Conservation (phyloP, 2,329 filamentous ascomycete species). For the Claviceps humidiphila region DNA sequence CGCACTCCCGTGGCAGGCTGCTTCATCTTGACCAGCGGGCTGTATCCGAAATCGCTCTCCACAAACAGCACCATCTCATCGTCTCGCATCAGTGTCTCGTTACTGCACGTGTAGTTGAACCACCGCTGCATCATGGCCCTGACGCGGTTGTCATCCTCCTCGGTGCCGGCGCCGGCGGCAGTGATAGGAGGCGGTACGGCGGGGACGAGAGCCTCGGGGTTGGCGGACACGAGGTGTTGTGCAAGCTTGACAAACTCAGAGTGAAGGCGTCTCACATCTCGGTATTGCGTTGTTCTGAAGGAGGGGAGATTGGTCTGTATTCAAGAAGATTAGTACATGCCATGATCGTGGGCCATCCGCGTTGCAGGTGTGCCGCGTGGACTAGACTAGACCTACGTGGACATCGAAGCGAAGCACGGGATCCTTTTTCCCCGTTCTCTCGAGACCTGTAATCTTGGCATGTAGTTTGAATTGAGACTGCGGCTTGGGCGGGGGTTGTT, state of each 20-base stretch:
- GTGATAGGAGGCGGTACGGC: constrained; percentile 91
- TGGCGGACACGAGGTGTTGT: constrained; percentile 92
- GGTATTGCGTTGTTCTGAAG: constrained; percentile 95
- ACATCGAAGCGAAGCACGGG: constrained; percentile 92
- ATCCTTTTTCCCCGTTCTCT: constrained; percentile 90
- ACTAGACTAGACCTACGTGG: constrained; percentile 47
- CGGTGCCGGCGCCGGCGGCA: constrained; percentile 85
- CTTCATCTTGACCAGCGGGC: constrained; percentile 86
- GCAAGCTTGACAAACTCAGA: constrained; percentile 95
- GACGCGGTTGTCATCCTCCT: constrained; percentile 83
- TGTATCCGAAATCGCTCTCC: constrained; percentile 98
- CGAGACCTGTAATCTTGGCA: constrained; percentile 86
- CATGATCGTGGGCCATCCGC: too few species aligned
- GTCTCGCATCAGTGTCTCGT: constrained; percentile 84
- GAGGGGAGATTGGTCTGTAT: constrained; percentile 90
- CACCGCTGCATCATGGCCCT: constrained; percentile 86
- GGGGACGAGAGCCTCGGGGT: constrained; percentile 87
- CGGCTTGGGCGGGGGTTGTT: constrained; percentile 40
- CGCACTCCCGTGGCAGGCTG: constrained; percentile 93
- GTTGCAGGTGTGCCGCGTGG: too few species aligned
- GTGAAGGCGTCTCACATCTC: constrained; percentile 89
- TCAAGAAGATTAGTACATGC: too few species aligned
- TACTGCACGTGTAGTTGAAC: constrained; percentile 87
- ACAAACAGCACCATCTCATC: constrained; percentile 97
- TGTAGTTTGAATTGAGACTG: constrained; percentile 73